Evolutionary conservation across 2,329 filamentous ascomycete species (phyloP).

Genomic region (Epichloe typhina): DNA sequence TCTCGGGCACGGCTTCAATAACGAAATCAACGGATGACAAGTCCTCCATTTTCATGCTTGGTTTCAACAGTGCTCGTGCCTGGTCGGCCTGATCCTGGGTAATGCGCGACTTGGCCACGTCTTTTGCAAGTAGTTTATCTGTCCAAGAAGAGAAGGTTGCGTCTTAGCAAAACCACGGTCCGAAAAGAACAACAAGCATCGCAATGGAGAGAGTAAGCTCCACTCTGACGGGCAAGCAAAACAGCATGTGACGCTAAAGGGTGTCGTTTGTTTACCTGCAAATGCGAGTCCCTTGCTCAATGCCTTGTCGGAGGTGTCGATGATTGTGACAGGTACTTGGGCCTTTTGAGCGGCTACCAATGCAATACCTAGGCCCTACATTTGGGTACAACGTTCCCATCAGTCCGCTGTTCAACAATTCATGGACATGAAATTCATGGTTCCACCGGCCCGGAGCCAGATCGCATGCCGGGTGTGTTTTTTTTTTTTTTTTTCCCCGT

Average conservation of each 20-base stretch:
- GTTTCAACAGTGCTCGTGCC: slow-evolving; percentile 53
- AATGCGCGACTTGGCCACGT: slow-evolving; percentile 77
- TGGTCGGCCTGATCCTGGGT: slow-evolving; percentile 69
- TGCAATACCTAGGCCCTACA: slow-evolving; percentile 83
- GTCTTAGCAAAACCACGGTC: background rate
- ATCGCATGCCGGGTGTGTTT: background rate
- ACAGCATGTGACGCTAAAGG: background rate
- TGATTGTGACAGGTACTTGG: slow-evolving; percentile 67
- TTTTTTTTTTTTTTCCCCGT: background rate
- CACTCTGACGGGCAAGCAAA: background rate
- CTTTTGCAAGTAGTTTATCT: slow-evolving; percentile 90
- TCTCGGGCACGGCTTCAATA: slow-evolving; percentile 94
- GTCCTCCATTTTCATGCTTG: slow-evolving; percentile 62
- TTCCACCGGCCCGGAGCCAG: background rate
- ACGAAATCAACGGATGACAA: slow-evolving; percentile 85
- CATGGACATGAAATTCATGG: background rate
- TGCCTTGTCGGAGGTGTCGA: slow-evolving; percentile 74
- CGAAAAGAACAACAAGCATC: background rate
- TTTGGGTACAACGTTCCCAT: background rate
- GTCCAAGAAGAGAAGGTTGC: slow-evolving; percentile 1
- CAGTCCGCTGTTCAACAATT: background rate
- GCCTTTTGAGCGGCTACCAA: slow-evolving; percentile 83
- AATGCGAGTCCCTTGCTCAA: slow-evolving; percentile 84
- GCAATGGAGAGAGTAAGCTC: background rate
- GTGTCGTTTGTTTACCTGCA: slow-evolving; percentile 49